Evolutionary conservation across 2,329 filamentous ascomycete genomes (phyloP), one percentile per base, ranked within the genome.

Genomic region (Fusarium musae): DNA sequence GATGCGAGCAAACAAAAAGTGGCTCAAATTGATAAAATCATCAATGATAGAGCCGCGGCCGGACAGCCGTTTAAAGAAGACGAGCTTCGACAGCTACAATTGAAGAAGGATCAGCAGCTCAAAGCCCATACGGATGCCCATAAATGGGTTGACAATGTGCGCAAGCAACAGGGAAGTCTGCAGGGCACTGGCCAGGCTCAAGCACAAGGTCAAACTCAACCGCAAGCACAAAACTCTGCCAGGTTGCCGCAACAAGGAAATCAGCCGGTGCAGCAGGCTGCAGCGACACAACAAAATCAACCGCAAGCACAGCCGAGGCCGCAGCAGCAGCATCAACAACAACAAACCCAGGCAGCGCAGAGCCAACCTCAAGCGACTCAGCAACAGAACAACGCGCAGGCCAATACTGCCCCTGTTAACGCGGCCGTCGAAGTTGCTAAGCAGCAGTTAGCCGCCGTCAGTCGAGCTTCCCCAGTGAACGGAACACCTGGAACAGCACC

Each of bases 51-150:
- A 28, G 78, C 81, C 19, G 80, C 83, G 7, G 83, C 83, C 30
- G 85, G 85, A 6, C 84, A 83, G 26, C 80, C 83, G 0, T 78
- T 88, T 17, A 83, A 81, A 7, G 79, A 85, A 3, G 87, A 88
- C 5, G 87, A 89, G 57, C 76, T 84, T 37, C 85, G 84, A 62
- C 81, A 83, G 30, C 81, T 83, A 17, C 82, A 85, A 44, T 81
- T 85, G 4, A 82, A 83, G 44, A 85, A 84, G 66, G 85, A 85
- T 4, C 78, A 82, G 21, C 78, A 84, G 16, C 79, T 84, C 21
- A 89, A 87, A 69, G 70, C 80, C 13, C 83, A 88, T 68, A 77
- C 77, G 1, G 85, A 88, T 5, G 86, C 87, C 1, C 82, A 85
- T 30, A 83, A 80, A 26, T 88, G 86, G 73, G 84, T 88, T 6